These are phyloP conservation scores for Sherardia arvensis DNA, from an alignment of 257 asterid species.

Conservation along the genomic window DNA sequence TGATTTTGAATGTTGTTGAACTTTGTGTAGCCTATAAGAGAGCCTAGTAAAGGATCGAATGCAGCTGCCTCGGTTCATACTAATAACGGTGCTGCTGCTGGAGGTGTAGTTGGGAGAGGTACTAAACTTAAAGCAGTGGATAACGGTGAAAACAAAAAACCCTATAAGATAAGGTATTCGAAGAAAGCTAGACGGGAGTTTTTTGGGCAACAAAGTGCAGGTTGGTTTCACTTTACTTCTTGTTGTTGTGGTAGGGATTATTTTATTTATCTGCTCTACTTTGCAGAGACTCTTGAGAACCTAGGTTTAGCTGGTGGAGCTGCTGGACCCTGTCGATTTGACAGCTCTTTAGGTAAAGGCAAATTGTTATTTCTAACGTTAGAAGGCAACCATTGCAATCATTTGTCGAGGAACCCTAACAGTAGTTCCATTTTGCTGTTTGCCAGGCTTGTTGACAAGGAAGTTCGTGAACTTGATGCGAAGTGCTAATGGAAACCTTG, in stretches of 20 bases:
- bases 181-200: conserved; percentile 26
- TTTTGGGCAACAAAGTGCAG: conserved; percentile 29
- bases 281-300: conserved; percentile 43
- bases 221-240: conserved; percentile 20
- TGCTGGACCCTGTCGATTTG: conserved; percentile 43
- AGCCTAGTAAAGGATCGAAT: conserved; percentile 15
- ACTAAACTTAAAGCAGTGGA: conserved; percentile 14
- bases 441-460: conserved; percentile 69
- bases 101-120: conserved; percentile 11
- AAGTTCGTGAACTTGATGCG: conserved; percentile 53
- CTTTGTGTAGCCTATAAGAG: conserved; percentile 23
- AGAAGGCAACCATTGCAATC: neutral
- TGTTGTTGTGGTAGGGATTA: conserved; percentile 6
- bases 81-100: conserved; percentile 5
- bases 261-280: conserved; percentile 10
- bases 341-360: conserved; percentile 74
- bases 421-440: conserved; percentile 1
- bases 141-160: conserved; percentile 14
- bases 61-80: conserved; percentile 18
- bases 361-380: neutral
- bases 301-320: conserved; percentile 12
- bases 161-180: conserved; percentile 22
- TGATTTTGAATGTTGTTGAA: neutral
- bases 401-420: neutral
- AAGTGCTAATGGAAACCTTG: conserved; percentile 56